Percentiles rank a stretch among this genome's conserved stretches.
These are phyloP conservation scores for Tetrahymena elliotti DNA, from an alignment of 73 alveolate genomes.

Conservation along the genomic window DNA sequence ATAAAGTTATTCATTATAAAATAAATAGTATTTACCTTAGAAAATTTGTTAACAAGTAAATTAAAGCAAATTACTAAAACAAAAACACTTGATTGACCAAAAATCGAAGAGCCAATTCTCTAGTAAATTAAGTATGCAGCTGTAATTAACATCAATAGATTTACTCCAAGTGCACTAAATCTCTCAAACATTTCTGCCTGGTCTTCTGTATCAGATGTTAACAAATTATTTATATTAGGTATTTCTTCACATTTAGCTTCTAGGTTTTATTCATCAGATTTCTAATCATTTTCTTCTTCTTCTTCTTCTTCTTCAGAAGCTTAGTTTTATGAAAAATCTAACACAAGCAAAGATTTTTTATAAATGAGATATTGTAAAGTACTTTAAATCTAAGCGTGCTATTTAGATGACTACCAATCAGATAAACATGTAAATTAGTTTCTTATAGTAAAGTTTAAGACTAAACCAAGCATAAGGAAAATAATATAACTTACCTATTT, in stretches of 20 bases:
- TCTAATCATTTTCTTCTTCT: not conserved
- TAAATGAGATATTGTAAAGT: not conserved
- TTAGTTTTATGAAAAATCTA: not conserved
- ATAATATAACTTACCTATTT: not conserved
- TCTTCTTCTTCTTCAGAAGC: not conserved
- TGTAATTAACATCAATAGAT: not conserved
- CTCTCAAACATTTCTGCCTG: not conserved
- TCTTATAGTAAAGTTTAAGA: not conserved
- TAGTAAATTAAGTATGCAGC: not conserved
- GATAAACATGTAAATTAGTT: not conserved
- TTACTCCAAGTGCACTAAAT: not conserved
- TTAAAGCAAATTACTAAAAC: not conserved
- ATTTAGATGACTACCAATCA: not conserved
- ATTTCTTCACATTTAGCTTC: conserved; percentile 1
- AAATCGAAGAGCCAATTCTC: conserved; percentile 13
- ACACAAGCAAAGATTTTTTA: not conserved
- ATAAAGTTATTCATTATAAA: not conserved
- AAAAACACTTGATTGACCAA: not conserved
- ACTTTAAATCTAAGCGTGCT: not conserved
- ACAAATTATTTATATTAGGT: conserved; percentile 23
- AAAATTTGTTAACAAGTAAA: not conserved
- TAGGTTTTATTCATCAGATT: not conserved
- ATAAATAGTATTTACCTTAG: not conserved
- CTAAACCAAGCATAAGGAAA: not conserved
- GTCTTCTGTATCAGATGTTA: conserved; percentile 31